Base-by-base conservation (phyloP, 371 early-diverging fungal species). In the Apophysomyces variabilis region DNA sequence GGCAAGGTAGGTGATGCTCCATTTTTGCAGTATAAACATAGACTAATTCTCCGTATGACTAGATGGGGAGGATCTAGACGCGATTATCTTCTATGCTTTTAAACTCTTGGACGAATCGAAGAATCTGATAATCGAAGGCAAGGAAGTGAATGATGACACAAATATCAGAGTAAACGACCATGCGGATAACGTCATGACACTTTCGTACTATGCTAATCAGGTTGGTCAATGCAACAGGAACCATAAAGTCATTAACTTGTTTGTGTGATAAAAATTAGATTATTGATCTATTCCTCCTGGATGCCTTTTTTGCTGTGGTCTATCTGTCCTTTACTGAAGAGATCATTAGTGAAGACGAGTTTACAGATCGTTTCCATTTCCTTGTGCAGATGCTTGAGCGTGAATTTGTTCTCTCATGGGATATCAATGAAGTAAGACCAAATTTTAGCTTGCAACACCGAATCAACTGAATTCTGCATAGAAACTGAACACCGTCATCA, bases 171-270 rank as follows among this genome's bases (percentile, higher is more conserved):
- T 80, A 18, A 80, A 78, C 37, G 83, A 83, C 47, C 83, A 83
- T 60, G 80, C 83, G 12, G 83, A 83, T 38, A 83, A 83, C 64
- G 74, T 83, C 16, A 80, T 83, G 83, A 69, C 78, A 0, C 64
- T 83, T 14, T 78, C 80, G 12, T 83, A 83, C 36, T 80, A 80
- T 68, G 74, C 83, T 12, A 83, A 83, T 61, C 83, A 83, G 70
- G 77, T 73, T 66, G 38, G 43, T 11, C n/a, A 43, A 7, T 32
- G 14, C 36, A 3, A 5, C 38, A 64, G 21, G 11, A 50, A 13
- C 36, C 16, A n/a, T 16, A 4, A 5, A 18, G 3, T 38, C 43
- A 38, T 6, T 59, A 38, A 26, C 14, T 8, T 16, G 14, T 13
- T 43, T 57, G 21, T 11, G 13, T 39, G 32, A 18, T 13, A n/a